phyloP scores from a whole-genome alignment of 2,329 filamentous ascomycete genomes.

The Nemania diffusa region DNA sequence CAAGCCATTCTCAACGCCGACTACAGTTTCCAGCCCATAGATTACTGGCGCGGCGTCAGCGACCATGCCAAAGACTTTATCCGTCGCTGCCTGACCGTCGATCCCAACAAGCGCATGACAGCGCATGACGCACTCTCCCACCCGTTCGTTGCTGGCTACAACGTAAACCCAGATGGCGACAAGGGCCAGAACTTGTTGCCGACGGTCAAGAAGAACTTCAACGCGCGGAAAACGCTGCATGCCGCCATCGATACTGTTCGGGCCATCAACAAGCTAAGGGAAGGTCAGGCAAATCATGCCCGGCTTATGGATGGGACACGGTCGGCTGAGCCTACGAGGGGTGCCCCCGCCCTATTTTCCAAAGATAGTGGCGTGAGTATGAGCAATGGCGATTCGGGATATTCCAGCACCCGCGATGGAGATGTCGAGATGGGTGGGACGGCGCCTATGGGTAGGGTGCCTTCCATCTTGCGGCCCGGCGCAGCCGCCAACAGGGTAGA shows the following conservation, averaged over 20 bases:
- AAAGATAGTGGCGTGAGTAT: constrained; percentile 60
- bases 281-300: constrained; percentile 61
- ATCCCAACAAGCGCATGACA: constrained; percentile 87
- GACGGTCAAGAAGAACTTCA: constrained; percentile 79
- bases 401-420: constrained; percentile 55
- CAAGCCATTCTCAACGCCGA: constrained; percentile 97
- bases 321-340: constrained; percentile 61
- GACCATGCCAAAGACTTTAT: constrained; percentile 91
- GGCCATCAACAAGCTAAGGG: constrained; percentile 76
- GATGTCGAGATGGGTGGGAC: constrained; percentile 63
- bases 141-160: constrained; percentile 69
- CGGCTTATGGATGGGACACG: constrained; percentile 70
- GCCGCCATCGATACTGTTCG: constrained; percentile 77
- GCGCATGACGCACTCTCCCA: constrained; percentile 81
- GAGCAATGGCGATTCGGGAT: constrained; percentile 59
- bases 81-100: constrained; percentile 88
- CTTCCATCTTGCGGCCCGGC: constrained; percentile 65
- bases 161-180: constrained; percentile 56
- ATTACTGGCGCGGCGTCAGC: constrained; percentile 97
- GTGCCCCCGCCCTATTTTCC: constrained; percentile 47
- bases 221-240: constrained; percentile 73
- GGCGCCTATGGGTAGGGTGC: constrained; percentile 52
- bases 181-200: constrained; percentile 72
- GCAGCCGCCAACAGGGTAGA: constrained; percentile 67
- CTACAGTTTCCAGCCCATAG: constrained; percentile 92